phyloP scores from a whole-genome alignment of 1,139 yeast genomes.

The Starmera stellimalicola region DNA sequence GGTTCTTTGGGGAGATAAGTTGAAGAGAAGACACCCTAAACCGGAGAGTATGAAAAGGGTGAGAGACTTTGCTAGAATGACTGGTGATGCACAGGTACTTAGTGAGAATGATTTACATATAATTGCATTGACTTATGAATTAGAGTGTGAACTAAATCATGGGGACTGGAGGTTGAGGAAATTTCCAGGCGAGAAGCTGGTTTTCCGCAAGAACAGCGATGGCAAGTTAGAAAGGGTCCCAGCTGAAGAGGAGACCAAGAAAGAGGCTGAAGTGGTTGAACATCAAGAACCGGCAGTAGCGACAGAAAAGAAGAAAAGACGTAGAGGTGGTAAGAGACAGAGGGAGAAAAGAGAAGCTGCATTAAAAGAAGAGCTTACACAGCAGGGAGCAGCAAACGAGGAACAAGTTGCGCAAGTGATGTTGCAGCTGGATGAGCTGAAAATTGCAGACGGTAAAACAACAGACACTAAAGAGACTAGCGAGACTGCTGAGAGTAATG shows the following conservation, averaged over 20 bases:
- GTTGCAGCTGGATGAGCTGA: constrained; percentile 4
- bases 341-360: constrained; percentile 43
- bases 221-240: constrained; percentile 11
- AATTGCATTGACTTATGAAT: constrained; percentile 82
- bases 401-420: constrained; percentile 3
- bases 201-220: no score
- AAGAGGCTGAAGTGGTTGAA: constrained; percentile 7
- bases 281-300: no score
- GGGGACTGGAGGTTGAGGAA: constrained; percentile 58
- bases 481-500: constrained; percentile 7
- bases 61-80: constrained; percentile 65
- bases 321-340: constrained; percentile 59
- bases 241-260: constrained; percentile 9
- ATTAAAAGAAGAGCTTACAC: constrained; percentile 12
- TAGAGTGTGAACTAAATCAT: constrained; percentile 61
- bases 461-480: constrained; percentile 7
- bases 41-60: constrained; percentile 56
- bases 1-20: constrained; percentile 61
- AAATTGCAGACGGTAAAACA: constrained; percentile 5
- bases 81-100: constrained; percentile 87
- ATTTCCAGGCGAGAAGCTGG: constrained; percentile 55
- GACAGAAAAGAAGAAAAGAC: constrained; percentile 35
- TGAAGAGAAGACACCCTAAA: constrained; percentile 68
- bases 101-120: constrained; percentile 89
- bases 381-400: constrained; percentile 2